Percentiles rank a stretch among this genome's conserved stretches.
phyloP scores from a whole-genome alignment of 225 moss, liverwort and hornwort species.

The Polytrichum commune region DNA sequence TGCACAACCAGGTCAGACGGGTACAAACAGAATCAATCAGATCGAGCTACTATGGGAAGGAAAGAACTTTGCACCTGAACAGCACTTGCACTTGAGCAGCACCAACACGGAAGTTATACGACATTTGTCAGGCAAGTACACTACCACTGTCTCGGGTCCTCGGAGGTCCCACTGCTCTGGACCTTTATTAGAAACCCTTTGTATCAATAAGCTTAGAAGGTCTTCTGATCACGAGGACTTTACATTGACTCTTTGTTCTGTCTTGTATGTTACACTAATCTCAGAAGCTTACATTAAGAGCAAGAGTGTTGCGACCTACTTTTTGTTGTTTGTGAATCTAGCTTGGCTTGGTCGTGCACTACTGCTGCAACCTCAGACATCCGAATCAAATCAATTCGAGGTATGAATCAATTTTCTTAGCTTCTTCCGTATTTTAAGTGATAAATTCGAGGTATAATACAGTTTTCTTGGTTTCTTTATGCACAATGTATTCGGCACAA shows the following conservation, averaged over 20 bases:
- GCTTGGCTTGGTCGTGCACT: slow-evolving; percentile 5
- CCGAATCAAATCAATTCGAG: neutral
- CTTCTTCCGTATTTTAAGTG: no score
- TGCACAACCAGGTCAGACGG: slow-evolving; percentile 6
- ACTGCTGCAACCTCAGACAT: neutral
- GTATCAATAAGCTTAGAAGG: no score
- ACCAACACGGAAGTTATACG: neutral
- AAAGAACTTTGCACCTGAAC: no score
- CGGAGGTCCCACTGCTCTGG: neutral
- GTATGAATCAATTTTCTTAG: no score
- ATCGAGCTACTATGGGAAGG: neutral
- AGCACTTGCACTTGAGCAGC: no score
- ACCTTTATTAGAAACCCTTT: neutral
- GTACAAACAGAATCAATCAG: neutral
- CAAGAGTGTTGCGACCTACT: neutral
- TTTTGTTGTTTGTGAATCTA: slow-evolving; percentile 8
- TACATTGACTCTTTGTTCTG: no score
- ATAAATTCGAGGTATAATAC: no score
- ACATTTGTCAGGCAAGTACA: slow-evolving; percentile 2
- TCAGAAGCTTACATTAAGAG: neutral
- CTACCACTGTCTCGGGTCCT: neutral
- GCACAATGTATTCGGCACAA: no score
- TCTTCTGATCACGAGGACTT: no score
- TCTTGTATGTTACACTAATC: no score
- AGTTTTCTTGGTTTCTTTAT: no score